phyloP scores from a whole-genome alignment of 805 yeast species.

The Candida orba region DNA sequence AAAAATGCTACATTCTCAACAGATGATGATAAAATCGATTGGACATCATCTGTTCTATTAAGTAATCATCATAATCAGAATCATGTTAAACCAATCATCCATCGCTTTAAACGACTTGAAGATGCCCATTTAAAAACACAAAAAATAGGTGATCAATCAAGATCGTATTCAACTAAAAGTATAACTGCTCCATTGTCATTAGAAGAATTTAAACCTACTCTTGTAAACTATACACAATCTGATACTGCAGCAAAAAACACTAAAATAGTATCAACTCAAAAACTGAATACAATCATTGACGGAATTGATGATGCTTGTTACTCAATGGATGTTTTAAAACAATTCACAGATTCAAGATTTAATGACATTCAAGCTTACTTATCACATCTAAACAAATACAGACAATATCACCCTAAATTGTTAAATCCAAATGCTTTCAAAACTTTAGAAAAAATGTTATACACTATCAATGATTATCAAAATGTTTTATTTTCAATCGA shows the following conservation, averaged over 20 bases:
- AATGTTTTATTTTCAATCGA: constrained; percentile 36
- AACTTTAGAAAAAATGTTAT: constrained; percentile 5
- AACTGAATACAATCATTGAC: background rate
- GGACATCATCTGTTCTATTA: background rate
- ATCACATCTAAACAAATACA: background rate
- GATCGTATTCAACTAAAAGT: too few species aligned
- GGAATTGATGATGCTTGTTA: background rate
- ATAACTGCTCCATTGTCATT: too few species aligned
- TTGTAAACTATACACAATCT: background rate
- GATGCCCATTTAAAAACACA: too few species aligned
- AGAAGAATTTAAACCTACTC: too few species aligned
- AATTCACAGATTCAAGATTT: constrained; percentile 5
- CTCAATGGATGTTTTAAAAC: background rate
- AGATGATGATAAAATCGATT: background rate
- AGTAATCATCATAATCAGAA: background rate
- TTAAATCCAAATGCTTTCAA: constrained; percentile 3
- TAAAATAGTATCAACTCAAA: background rate
- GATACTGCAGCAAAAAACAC: background rate
- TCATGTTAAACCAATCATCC: too few species aligned
- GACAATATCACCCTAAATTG: constrained; percentile 13
- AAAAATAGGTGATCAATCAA: too few species aligned
- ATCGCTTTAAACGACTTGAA: too few species aligned
- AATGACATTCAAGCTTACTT: constrained; percentile 5
- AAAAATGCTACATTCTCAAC: background rate
- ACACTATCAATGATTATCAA: constrained; percentile 7